Percentiles rank a stretch among this genome's conserved stretches.
These are phyloP conservation scores for Scedosporium dehoogii DNA, from an alignment of 2,329 filamentous ascomycete genomes.

Conservation along the genomic window DNA sequence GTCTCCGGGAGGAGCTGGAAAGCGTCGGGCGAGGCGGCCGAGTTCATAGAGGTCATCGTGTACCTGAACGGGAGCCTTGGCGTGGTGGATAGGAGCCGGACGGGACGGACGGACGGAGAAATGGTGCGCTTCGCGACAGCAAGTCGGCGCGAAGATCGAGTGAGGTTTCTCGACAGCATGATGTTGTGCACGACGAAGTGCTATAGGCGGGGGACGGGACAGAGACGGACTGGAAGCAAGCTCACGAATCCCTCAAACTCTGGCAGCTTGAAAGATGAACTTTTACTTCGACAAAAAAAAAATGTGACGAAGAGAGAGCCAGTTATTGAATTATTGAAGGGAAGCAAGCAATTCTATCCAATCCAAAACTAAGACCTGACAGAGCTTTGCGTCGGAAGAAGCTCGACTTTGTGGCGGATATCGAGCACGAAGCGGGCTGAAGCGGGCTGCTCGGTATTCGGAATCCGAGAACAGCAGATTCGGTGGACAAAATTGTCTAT, in stretches of 20 bases:
- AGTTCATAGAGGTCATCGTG: background rate
- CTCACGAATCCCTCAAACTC: background rate
- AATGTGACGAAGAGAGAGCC: too few relatives aligned
- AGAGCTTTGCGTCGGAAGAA: background rate
- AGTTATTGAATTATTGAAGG: too few relatives aligned
- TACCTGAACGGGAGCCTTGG: background rate
- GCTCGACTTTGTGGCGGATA: background rate
- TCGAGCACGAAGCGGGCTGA: background rate
- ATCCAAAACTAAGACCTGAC: too few relatives aligned
- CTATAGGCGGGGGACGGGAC: background rate
- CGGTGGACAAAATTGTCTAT: background rate
- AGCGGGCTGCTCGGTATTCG: background rate
- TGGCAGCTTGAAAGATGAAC: background rate
- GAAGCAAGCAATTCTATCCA: too few relatives aligned
- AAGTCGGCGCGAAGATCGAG: conserved; percentile 4
- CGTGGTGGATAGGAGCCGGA: conserved; percentile 1
- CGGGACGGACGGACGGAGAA: background rate
- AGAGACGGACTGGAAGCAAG: background rate
- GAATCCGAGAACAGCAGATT: background rate
- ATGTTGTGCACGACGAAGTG: background rate
- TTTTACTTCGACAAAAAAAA: too few relatives aligned
- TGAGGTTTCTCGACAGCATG: conserved; percentile 2
- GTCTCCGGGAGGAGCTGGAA: conserved; percentile 77
- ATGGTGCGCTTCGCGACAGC: background rate
- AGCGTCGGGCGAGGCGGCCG: conserved; percentile 52